Evolutionary conservation across 768 basidiomycete species (phyloP), one percentile per base, ranked within the genome.

Genomic region (Phylloporus rhodoxanthus): DNA sequence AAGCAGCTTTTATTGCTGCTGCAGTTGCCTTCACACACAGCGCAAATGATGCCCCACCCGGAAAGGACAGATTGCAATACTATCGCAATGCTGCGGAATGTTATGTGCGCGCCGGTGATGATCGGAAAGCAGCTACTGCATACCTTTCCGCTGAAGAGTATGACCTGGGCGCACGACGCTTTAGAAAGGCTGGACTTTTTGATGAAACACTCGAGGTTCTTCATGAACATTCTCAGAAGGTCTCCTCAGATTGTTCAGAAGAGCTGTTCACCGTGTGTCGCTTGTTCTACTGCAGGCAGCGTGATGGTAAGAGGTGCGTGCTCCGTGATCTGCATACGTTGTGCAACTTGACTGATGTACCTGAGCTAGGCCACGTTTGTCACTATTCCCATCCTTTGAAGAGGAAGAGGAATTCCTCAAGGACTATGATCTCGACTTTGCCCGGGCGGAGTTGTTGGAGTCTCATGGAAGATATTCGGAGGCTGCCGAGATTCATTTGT

Each of bases 371-470:
- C 62, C 67, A 67, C 76, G 61, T 74, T 73, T 20, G 47, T 66
- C 47, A 7, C 59, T 86, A 3, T 87, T 87, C 50, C 52, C 67
- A 0, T 68, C 73, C 1, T 64, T 71, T 1, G 77, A 85, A 19
- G 78, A 82, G 19, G 70, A 71, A 17, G 53, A 82, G n/a, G 73
- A 76, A 32, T 87, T 80, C 50, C 68, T 81, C 15, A 75, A 82
- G 47, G 72, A 78, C 4, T 72, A 72, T 38, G 75, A 75, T 30
- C 63, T 86, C 6, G 77, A 80, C 54, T 51, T 70, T 11, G 74
- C 77, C 7, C 77, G 70, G 7, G 75, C 76, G 0, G 61, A 64
- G 0, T 54, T 84, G 8, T 66, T 82, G 11, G 68, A 70, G 25
- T 62, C 65, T 4, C 67, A 73, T 10, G 74, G 71, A 13, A 68